Percentiles rank a stretch among this genome's conserved stretches.
Evolutionary conservation across 2,329 filamentous ascomycete genomes (phyloP).

Genomic region (Aureobasidium subglaciale): DNA sequence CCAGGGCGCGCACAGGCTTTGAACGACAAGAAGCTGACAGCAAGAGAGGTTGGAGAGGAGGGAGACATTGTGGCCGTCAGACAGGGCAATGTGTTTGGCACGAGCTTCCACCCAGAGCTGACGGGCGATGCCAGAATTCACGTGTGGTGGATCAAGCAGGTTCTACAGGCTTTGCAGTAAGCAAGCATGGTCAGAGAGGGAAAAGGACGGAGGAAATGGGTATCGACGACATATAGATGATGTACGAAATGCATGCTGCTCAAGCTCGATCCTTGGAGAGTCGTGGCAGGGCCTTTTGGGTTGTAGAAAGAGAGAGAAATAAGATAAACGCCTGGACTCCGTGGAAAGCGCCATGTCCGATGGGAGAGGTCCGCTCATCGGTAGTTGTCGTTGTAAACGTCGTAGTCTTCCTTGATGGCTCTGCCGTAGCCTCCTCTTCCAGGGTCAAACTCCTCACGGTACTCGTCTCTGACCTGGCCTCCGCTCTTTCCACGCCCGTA

Average conservation of each 20-base stretch:
- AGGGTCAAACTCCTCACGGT: constrained; percentile 93
- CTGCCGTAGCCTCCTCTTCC: constrained; percentile 30
- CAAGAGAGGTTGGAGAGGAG: constrained; percentile 42
- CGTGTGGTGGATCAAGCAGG: constrained; percentile 82
- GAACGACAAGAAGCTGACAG: constrained; percentile 40
- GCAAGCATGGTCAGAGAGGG: not conserved
- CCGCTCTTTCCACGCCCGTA: constrained; percentile 92
- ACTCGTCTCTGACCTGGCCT: constrained; percentile 95
- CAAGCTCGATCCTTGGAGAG: constrained; percentile 5
- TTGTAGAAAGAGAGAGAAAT: not conserved
- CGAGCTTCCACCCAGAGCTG: constrained; percentile 91
- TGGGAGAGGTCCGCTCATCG: not conserved
- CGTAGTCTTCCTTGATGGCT: constrained; percentile 15
- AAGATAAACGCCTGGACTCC: not conserved
- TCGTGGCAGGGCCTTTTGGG: not conserved
- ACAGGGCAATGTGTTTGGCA: constrained; percentile 88
- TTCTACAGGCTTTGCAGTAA: constrained; percentile 29
- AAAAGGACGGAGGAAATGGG: not conserved
- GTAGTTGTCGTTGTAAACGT: constrained; percentile 15
- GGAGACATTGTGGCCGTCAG: constrained; percentile 81
- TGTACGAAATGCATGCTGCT: constrained; percentile 9
- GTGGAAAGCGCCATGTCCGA: not conserved
- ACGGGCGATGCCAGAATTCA: constrained; percentile 85
- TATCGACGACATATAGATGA: not conserved
- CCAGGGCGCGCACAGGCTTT: constrained; percentile 46